Percentiles rank a stretch among this genome's conserved stretches.
phyloP scores from a whole-genome alignment of 495 filamentous ascomycete genomes.

The Melanomma pulvis-pyrius region DNA sequence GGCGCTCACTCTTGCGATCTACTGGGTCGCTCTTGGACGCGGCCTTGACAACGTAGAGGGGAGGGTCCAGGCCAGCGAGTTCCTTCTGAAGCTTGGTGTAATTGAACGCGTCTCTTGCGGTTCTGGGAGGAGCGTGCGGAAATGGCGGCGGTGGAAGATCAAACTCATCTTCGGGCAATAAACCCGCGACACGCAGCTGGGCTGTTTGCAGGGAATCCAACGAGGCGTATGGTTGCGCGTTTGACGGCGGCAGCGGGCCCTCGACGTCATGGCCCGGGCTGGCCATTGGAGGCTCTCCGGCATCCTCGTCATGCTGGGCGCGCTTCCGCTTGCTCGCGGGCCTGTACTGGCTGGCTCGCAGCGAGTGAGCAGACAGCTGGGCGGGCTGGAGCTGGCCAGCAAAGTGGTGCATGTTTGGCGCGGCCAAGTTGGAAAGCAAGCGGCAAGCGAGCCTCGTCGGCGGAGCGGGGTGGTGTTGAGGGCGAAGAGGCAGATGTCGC shows the following conservation, averaged over 20 bases:
- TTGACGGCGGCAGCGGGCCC: conserved; percentile 15
- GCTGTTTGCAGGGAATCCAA: conserved; percentile 13
- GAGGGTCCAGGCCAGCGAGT: conserved; percentile 37
- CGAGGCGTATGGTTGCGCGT: conserved; percentile 19
- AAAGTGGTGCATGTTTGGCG: conserved; percentile 36
- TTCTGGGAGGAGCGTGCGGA: conserved; percentile 38
- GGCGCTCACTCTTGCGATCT: conserved; percentile 7
- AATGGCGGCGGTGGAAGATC: conserved; percentile 43
- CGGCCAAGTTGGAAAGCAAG: background rate
- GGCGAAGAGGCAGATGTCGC: background rate
- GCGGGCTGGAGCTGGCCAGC: conserved; percentile 20
- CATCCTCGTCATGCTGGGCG: conserved; percentile 29
- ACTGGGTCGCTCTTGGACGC: conserved; percentile 17
- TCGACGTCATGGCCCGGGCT: conserved; percentile 8
- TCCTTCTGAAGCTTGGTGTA: conserved; percentile 18
- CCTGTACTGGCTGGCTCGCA: conserved; percentile 33
- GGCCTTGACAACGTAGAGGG: conserved; percentile 31
- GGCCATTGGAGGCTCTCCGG: conserved; percentile 21
- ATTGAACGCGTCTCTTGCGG: conserved; percentile 15
- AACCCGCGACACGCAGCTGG: conserved; percentile 36
- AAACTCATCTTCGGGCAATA: conserved; percentile 22
- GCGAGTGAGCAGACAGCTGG: conserved; percentile 32
- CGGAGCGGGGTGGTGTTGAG: background rate
- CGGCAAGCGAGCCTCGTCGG: background rate
- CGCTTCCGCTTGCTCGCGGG: conserved; percentile 35